These are phyloP conservation scores for Serendipita vermifera DNA, from an alignment of 768 basidiomycete genomes.

Conservation along the genomic window DNA sequence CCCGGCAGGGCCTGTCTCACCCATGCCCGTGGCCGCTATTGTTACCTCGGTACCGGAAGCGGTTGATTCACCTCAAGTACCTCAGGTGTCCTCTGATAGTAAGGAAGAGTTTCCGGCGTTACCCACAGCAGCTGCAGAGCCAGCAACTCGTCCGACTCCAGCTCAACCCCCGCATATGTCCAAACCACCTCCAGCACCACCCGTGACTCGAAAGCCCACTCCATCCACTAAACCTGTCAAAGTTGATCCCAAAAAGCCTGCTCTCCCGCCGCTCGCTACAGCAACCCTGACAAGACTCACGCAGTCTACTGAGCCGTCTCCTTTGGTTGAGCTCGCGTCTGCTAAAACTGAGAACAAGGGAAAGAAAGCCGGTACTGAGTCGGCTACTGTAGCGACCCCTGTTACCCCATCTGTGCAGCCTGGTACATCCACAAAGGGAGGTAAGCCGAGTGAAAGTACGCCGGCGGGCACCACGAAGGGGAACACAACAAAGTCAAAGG, in stretches of 20 bases:
- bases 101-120: constrained; percentile 3
- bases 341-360: background rate
- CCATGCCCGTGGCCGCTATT: background rate
- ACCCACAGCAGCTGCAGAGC: background rate
- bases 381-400: background rate
- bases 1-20: background rate
- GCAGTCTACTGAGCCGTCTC: background rate
- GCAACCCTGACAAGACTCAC: background rate
- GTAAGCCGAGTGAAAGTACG: background rate
- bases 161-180: background rate
- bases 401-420: background rate
- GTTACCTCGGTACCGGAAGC: background rate
- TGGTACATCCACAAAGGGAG: background rate
- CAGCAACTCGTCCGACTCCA: background rate
- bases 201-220: background rate
- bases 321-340: background rate
- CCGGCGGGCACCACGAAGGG: background rate
- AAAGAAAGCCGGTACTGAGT: background rate
- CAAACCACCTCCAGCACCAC: background rate
- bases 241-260: background rate
- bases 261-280: constrained; percentile 1
- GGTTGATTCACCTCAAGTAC: background rate
- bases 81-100: background rate
- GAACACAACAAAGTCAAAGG: background rate
- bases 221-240: background rate